Evolutionary conservation across 1,284 basidiomycete genomes (phyloP), one percentile per base, ranked within the genome.

Genomic region (Puccinia novopanici): DNA sequence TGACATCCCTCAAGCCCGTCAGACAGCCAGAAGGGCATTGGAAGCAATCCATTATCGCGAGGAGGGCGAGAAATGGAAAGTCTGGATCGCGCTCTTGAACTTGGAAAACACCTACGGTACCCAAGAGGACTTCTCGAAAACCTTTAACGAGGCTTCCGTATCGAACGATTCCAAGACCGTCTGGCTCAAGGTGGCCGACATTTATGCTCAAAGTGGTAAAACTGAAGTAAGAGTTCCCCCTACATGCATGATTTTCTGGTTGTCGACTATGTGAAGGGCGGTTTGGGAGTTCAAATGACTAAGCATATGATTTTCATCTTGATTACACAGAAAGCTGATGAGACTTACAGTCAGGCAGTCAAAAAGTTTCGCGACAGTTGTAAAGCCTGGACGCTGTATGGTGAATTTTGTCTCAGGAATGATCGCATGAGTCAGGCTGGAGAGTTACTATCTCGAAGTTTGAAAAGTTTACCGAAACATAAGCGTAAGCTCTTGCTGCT

Each of bases 1-100:
- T 61, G 96, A 99, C 86, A 89, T 98, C 63, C 94, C 95, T 84
- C 95, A 95, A 86, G 97, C 96, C 19, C 90, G 95, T 52, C 90
- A 92, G 84, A 91, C 95, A 70, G 96, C 91, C 22, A 89, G 90
- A 75, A 91, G 94, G 42, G 97, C 95, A 4, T 88, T 97, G 82
- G 89, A 91, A 84, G 91, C 91, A 19, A 99, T 99, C 87, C 92
- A 90, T 85, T 98, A 95, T 88, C 90, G 97, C 76, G 97, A 99
- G 86, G 97, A 99, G 87, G 91, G 91, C 82, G 98, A 99, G 87
- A 95, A 93, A 85, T 87, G 98, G 84, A 99, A 99, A 85, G 91
- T 99, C 34, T 99, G 97, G 97, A 93, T 97, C 85, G 96, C 96
- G 3, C 87, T 98, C 74, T 89, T 99, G 82, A 99, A 99, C 85